These are phyloP conservation scores for Scenedesmus sp. DNA, from an alignment of 163 green algal species.

Conservation along the genomic window DNA sequence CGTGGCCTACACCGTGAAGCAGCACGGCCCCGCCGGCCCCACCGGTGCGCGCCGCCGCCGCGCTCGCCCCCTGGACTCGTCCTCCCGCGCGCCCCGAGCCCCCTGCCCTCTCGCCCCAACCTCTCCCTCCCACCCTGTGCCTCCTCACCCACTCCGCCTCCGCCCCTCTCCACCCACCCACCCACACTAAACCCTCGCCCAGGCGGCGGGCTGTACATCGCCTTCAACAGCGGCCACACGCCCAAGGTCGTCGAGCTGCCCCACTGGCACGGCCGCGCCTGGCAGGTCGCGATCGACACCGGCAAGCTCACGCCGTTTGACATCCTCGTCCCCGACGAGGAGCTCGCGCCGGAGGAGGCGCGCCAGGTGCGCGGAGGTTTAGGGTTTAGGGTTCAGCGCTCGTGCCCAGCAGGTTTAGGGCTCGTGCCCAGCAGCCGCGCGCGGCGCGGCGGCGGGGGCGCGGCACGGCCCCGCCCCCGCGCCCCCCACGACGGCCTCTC, in stretches of 20 bases:
- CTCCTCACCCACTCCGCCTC: neutral
- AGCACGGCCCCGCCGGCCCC: slow-evolving; percentile 32
- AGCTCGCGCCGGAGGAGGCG: slow-evolving; percentile 64
- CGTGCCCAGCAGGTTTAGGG: too few relatives aligned
- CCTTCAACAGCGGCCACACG: slow-evolving; percentile 77
- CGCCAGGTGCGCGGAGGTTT: slow-evolving; percentile 44
- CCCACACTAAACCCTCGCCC: neutral
- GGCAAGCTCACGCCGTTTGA: slow-evolving; percentile 81
- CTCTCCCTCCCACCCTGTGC: neutral
- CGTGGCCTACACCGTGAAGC: slow-evolving; percentile 79
- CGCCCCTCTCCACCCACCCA: too few relatives aligned
- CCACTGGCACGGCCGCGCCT: slow-evolving; percentile 67
- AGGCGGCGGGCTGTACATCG: slow-evolving; percentile 80
- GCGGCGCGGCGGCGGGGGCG: too few relatives aligned
- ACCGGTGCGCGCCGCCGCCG: too few relatives aligned
- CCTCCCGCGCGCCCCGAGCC: too few relatives aligned
- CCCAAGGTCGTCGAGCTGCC: slow-evolving; percentile 74
- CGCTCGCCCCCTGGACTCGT: neutral
- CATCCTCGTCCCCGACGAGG: slow-evolving; percentile 73
- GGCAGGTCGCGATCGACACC: slow-evolving; percentile 79
- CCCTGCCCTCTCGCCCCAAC: neutral
- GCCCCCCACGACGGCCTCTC: too few relatives aligned
- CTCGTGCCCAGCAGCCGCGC: too few relatives aligned
- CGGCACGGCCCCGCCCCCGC: too few relatives aligned
- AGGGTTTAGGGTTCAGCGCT: too few relatives aligned